Conservation (phyloP, 345 rosid species). For the Syzygium aqueum region DNA sequence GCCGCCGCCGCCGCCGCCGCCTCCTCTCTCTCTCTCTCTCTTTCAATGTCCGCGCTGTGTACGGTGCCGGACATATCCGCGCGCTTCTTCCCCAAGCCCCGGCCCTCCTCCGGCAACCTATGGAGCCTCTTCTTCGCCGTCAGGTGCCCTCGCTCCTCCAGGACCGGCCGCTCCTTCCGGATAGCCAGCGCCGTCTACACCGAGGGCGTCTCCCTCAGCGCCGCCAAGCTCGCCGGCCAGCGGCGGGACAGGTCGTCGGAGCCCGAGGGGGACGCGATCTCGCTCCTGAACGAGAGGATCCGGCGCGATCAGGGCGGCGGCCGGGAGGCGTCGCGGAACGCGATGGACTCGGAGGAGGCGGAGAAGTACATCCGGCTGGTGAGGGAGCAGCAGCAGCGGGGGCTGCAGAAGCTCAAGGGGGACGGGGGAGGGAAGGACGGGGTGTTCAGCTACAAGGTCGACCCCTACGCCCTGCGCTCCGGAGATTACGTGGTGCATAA, state of each 20-base stretch:
- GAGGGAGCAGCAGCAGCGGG: constrained; percentile 83
- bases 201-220: constrained; percentile 20
- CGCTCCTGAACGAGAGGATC: constrained; percentile 70
- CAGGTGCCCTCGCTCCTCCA: constrained; percentile 10
- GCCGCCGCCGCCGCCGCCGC: background rate
- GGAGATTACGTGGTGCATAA: constrained; percentile 96
- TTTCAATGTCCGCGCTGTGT: constrained; percentile 40
- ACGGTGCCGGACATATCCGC: constrained; percentile 19
- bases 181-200: constrained; percentile 34
- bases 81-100: constrained; percentile 13
- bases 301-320: constrained; percentile 53
- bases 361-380: constrained; percentile 73
- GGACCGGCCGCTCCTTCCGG: constrained; percentile 8
- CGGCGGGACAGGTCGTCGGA: constrained; percentile 20
- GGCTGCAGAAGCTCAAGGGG: constrained; percentile 83
- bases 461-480: constrained; percentile 57
- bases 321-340: constrained; percentile 25
- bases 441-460: constrained; percentile 71
- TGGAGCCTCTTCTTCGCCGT: constrained; percentile 6
- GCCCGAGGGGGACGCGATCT: constrained; percentile 36
- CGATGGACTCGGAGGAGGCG: constrained; percentile 75
- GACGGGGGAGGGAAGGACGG: constrained; percentile 17
- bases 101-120: constrained; percentile 7
- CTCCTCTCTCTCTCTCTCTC: background rate
- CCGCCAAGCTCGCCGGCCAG: background rate